A percentile compares a stretch with the other conserved stretches of the same genome.
phyloP scores from a whole-genome alignment of 441 rosid genomes.

The Brassica balearica region DNA sequence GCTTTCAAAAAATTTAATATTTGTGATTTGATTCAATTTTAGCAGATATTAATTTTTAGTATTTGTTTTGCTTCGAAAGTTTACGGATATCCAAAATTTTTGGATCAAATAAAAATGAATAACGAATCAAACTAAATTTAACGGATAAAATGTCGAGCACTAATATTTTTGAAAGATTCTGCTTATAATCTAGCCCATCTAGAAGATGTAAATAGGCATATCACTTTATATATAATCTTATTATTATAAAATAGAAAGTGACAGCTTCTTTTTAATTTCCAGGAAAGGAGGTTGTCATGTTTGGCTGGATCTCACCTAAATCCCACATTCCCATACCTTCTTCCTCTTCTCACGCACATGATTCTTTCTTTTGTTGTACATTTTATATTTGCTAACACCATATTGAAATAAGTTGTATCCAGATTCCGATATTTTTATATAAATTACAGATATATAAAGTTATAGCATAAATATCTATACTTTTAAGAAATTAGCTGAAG shows the following conservation, averaged over 20 bases:
- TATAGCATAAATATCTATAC: background rate
- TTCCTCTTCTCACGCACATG: constrained; percentile 48
- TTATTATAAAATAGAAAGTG: constrained; percentile 23
- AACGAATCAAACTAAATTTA: too few relatives aligned
- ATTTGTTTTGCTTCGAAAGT: too few relatives aligned
- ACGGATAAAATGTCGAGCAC: too few relatives aligned
- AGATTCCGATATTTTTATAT: too few relatives aligned
- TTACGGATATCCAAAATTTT: too few relatives aligned
- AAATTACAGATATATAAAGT: background rate
- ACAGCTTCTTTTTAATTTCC: constrained; percentile 23
- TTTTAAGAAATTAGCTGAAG: constrained; percentile 31
- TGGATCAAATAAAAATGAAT: too few relatives aligned
- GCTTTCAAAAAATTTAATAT: too few relatives aligned
- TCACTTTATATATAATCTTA: background rate
- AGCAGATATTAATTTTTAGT: too few relatives aligned
- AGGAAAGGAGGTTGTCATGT: constrained; percentile 42
- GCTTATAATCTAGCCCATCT: constrained; percentile 25
- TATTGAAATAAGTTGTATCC: too few relatives aligned
- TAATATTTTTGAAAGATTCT: background rate
- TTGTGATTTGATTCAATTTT: too few relatives aligned
- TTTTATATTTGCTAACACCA: too few relatives aligned
- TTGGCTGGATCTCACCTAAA: constrained; percentile 51
- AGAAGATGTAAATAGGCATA: constrained; percentile 28
- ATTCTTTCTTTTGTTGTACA: constrained; percentile 20
- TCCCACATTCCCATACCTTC: constrained; percentile 49